These are phyloP conservation scores for Sporothrix dimorphospora DNA, from an alignment of 2,329 filamentous ascomycete genomes.

Conservation along the genomic window DNA sequence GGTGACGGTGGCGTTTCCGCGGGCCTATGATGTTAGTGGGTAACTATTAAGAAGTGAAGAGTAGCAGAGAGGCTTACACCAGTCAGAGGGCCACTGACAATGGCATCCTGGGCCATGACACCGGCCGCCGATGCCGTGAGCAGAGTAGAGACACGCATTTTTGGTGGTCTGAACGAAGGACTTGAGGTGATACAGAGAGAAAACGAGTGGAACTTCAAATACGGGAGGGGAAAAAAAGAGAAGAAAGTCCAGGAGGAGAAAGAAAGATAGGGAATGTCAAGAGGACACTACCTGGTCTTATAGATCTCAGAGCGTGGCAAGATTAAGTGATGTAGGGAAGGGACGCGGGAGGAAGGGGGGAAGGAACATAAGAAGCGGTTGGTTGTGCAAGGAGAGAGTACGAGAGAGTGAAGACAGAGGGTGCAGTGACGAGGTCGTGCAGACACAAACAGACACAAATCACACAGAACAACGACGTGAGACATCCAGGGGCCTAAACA, in stretches of 20 bases:
- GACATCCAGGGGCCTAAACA: background rate
- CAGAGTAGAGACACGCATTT: conserved; percentile 30
- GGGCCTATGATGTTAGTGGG: conserved; percentile 22
- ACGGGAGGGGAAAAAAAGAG: background rate
- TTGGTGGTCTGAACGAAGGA: background rate
- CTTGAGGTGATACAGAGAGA: background rate
- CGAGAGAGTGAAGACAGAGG: background rate
- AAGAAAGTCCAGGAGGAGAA: background rate
- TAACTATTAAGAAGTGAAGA: no score
- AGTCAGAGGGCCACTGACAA: conserved; percentile 20
- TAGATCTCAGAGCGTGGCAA: background rate
- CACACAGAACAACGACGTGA: background rate
- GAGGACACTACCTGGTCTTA: background rate
- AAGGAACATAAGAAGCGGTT: background rate
- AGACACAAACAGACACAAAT: background rate
- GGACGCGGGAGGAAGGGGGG: background rate
- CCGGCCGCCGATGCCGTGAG: conserved; percentile 24
- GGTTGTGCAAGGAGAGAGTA: background rate
- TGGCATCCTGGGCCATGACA: conserved; percentile 20
- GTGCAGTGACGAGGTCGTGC: conserved; percentile 11
- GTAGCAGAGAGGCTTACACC: conserved; percentile 22
- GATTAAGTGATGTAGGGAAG: background rate
- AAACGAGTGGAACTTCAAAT: background rate
- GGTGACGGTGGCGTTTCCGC: conserved; percentile 40
- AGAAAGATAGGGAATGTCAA: background rate